Evolutionary conservation across 2,329 filamentous ascomycete genomes (phyloP).

Genomic region (Stromatinia cepivora): DNA sequence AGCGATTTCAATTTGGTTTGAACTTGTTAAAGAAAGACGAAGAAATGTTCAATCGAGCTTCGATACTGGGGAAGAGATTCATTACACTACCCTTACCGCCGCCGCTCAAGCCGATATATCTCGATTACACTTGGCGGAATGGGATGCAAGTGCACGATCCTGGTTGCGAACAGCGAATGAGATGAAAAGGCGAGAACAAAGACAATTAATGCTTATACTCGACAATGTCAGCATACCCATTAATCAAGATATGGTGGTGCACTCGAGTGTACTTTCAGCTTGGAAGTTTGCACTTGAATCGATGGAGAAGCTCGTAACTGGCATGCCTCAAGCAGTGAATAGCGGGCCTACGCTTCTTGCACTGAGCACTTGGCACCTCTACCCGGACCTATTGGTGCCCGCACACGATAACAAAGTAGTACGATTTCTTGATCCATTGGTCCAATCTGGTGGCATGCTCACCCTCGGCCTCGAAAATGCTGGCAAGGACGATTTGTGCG

Average conservation of each 20-base stretch:
- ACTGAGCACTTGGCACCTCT: slow-evolving; percentile 36
- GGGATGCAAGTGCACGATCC: slow-evolving; percentile 41
- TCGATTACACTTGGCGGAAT: slow-evolving; percentile 35
- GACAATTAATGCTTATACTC: slow-evolving; percentile 35
- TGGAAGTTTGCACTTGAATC: slow-evolving; percentile 34
- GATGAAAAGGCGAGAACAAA: slow-evolving; percentile 34
- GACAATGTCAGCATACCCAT: slow-evolving; percentile 32
- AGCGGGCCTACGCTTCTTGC: slow-evolving; percentile 29
- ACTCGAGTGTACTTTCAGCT: slow-evolving; percentile 32
- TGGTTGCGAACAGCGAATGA: slow-evolving; percentile 41
- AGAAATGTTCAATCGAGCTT: too few species aligned
- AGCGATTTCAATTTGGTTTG: slow-evolving; percentile 42
- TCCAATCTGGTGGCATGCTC: slow-evolving; percentile 12
- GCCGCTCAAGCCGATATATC: slow-evolving; percentile 32
- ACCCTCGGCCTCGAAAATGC: slow-evolving; percentile 30
- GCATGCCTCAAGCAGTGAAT: slow-evolving; percentile 30
- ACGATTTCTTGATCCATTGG: slow-evolving; percentile 26
- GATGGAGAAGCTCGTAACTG: slow-evolving; percentile 32
- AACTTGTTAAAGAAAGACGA: slow-evolving; percentile 35
- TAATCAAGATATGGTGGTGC: slow-evolving; percentile 26
- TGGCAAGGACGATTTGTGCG: slow-evolving; percentile 12
- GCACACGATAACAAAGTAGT: slow-evolving; percentile 31
- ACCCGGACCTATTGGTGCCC: slow-evolving; percentile 31
- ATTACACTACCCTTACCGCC: slow-evolving; percentile 13
- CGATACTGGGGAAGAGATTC: background rate